Conservation (phyloP, 1,284 basidiomycete genomes). For the Fistulina hepatica region DNA sequence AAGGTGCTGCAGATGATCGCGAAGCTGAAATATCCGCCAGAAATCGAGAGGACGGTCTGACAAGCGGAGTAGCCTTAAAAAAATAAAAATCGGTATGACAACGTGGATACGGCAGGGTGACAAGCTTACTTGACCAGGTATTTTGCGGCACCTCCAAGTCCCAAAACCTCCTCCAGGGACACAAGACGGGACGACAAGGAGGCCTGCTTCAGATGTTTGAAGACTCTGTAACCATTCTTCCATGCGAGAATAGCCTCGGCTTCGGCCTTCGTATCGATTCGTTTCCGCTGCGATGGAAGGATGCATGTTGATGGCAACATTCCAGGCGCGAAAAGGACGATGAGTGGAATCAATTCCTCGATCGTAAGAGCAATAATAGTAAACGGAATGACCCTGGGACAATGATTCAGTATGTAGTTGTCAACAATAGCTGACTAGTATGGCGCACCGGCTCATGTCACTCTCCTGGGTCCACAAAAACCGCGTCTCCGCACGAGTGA, state of each 20-base stretch:
- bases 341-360: conserved; percentile 75
- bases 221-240: no score
- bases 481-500: conserved; percentile 35
- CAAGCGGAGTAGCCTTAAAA: conserved; percentile 42
- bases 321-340: conserved; percentile 78
- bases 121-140: no score
- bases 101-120: no score
- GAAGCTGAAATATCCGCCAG: conserved; percentile 43
- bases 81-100: no score
- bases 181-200: conserved; percentile 23
- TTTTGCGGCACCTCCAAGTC: no score
- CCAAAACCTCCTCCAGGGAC: no score
- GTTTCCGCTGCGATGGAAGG: conserved; percentile 69
- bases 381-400: conserved; percentile 67
- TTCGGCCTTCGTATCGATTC: conserved; percentile 55
- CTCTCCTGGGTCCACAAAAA: conserved; percentile 53
- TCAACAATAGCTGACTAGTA: conserved; percentile 2
- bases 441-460: conserved; percentile 56
- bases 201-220: conserved; percentile 24
- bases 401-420: conserved; percentile 3
- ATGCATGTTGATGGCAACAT: conserved; percentile 82
- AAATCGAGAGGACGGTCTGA: conserved; percentile 45
- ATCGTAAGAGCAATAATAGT: conserved; percentile 62
- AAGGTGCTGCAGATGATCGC: conserved; percentile 42
- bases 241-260: conserved; percentile 35